Percentiles rank a stretch among this genome's conserved stretches.
phyloP scores from a whole-genome alignment of 306 rosid species.

The Prunus padus region DNA sequence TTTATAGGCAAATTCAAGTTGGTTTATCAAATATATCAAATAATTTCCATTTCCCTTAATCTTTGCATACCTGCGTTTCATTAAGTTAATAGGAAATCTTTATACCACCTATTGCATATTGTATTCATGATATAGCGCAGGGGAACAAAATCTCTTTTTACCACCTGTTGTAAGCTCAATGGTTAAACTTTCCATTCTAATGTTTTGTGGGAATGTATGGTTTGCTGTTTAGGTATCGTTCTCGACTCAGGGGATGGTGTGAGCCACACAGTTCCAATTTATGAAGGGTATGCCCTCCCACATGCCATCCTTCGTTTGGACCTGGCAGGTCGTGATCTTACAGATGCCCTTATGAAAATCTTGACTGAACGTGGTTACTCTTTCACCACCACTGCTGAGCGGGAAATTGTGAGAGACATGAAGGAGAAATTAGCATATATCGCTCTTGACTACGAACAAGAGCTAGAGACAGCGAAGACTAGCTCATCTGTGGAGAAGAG shows the following conservation, averaged over 20 bases:
- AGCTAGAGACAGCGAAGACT: constrained; percentile 80
- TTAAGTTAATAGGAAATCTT: not conserved
- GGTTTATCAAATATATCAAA: not conserved
- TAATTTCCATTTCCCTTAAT: not conserved
- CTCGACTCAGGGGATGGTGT: constrained; percentile 98
- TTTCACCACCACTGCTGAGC: constrained; percentile 92
- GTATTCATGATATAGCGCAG: not conserved
- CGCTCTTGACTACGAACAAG: constrained; percentile 93
- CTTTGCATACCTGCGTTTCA: not conserved
- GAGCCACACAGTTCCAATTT: constrained; percentile 97
- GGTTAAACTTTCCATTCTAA: too few relatives aligned
- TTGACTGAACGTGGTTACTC: constrained; percentile 99
- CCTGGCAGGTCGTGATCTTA: constrained; percentile 96
- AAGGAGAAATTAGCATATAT: constrained; percentile 91
- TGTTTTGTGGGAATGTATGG: not conserved
- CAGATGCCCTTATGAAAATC: constrained; percentile 91
- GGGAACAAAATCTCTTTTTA: too few relatives aligned
- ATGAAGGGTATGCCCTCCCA: constrained; percentile 97
- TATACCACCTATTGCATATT: not conserved
- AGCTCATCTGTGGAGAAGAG: constrained; percentile 93
- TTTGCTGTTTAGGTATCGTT: constrained; percentile 67
- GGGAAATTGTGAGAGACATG: constrained; percentile 94
- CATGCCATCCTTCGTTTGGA: constrained; percentile 98
- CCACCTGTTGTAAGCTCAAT: not conserved
- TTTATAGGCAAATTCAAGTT: not conserved